Conservation (phyloP, 805 yeast genomes). For the Millerago galiae region DNA sequence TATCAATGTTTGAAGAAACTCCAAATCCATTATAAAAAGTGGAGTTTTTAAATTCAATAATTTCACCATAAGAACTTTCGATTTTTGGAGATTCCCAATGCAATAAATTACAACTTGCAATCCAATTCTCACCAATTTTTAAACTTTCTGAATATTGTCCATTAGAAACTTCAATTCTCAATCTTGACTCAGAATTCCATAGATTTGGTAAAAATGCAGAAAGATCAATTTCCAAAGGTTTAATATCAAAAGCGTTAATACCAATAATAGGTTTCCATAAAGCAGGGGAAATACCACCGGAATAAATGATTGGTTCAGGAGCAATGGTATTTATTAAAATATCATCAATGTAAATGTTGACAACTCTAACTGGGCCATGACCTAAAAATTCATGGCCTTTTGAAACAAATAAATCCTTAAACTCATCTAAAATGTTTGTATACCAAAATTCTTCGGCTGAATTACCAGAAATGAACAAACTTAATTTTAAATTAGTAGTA, state of each 20-base stretch:
- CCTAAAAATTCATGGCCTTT: slow-evolving; percentile 40
- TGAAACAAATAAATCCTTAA: slow-evolving; percentile 31
- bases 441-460: slow-evolving; percentile 85
- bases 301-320: slow-evolving; percentile 69
- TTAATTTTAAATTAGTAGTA: slow-evolving; percentile 45
- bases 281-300: slow-evolving; percentile 78
- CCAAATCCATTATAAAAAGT: slow-evolving; percentile 4
- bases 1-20: slow-evolving; percentile 11
- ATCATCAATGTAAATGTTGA: slow-evolving; percentile 57
- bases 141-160: slow-evolving; percentile 31
- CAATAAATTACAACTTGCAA: slow-evolving; percentile 47
- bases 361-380: slow-evolving; percentile 66
- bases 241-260: slow-evolving; percentile 65
- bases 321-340: slow-evolving; percentile 51
- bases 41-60: slow-evolving; percentile 25
- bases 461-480: slow-evolving; percentile 66
- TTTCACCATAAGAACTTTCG: slow-evolving; percentile 32
- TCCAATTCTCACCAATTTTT: slow-evolving; percentile 43
- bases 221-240: slow-evolving; percentile 62
- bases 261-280: slow-evolving; percentile 81
- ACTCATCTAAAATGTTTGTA: slow-evolving; percentile 47
- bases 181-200: slow-evolving; percentile 41
- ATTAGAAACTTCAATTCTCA: slow-evolving; percentile 47
- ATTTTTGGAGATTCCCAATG: slow-evolving; percentile 46
- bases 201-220: slow-evolving; percentile 64